Conservation (phyloP, 1,284 basidiomycete genomes). For the Waitea zeae region DNA sequence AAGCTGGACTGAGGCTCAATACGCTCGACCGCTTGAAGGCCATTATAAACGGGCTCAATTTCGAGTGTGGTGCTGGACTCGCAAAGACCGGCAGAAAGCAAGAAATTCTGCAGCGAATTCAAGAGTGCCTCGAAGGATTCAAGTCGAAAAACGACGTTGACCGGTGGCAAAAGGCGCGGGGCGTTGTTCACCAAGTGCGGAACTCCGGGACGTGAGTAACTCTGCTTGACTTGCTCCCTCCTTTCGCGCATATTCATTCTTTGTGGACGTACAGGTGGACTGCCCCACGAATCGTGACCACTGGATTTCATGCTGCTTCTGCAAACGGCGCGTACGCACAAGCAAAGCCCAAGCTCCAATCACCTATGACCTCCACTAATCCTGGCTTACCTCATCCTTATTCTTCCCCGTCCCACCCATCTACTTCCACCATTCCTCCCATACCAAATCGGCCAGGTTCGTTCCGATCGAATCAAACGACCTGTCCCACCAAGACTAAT, state of each 20-base stretch:
- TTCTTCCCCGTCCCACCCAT: too few species aligned
- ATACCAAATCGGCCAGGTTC: too few species aligned
- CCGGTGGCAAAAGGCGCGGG: constrained; percentile 47
- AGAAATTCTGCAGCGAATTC: constrained; percentile 62
- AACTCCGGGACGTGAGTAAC: constrained; percentile 38
- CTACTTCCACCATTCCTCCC: too few species aligned
- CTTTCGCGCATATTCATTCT: constrained; percentile 4
- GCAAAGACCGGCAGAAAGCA: constrained; percentile 72
- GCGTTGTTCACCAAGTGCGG: constrained; percentile 42
- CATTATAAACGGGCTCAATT: constrained; percentile 55
- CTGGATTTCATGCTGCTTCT: too few species aligned
- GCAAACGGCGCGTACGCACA: too few species aligned
- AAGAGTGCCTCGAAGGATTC: constrained; percentile 38
- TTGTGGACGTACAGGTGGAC: too few species aligned
- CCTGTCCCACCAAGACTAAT: too few species aligned
- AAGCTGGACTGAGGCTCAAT: constrained; percentile 26
- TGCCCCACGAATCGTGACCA: too few species aligned
- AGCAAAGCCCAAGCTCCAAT: too few species aligned
- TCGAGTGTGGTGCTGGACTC: constrained; percentile 48
- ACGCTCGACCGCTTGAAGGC: constrained; percentile 72
- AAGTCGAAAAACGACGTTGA: constrained; percentile 32
- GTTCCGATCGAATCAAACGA: too few species aligned
- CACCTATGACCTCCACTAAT: too few species aligned
- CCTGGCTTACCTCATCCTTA: too few species aligned
- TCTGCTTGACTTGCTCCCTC: constrained; percentile 5